phyloP scores from a whole-genome alignment of 257 asterid genomes.

The Linderniella brevidens region DNA sequence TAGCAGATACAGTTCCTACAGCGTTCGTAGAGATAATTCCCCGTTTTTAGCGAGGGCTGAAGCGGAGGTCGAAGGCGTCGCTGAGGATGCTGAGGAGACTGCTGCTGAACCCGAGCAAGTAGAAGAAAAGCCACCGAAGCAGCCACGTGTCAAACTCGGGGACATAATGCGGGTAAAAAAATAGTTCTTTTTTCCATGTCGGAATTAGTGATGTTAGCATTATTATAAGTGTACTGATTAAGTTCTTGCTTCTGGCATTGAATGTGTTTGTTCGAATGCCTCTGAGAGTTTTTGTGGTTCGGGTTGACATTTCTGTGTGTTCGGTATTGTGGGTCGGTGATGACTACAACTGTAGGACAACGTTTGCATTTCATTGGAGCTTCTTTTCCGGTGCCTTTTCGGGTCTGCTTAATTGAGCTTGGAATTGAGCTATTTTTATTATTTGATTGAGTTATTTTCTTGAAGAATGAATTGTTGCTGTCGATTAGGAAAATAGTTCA shows the following conservation, averaged over 20 bases:
- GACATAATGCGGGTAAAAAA: conserved; percentile 82
- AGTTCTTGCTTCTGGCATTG: neutral
- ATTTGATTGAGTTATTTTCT: too few relatives aligned
- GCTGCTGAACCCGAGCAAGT: conserved; percentile 9
- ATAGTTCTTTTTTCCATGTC: neutral
- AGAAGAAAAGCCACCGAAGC: conserved; percentile 36
- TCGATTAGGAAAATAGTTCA: too few relatives aligned
- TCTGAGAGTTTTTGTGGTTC: too few relatives aligned
- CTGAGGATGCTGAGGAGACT: conserved; percentile 15
- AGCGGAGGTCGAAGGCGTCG: conserved; percentile 24
- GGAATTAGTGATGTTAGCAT: neutral
- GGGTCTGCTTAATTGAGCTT: too few relatives aligned
- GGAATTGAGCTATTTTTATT: too few relatives aligned
- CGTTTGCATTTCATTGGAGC: too few relatives aligned
- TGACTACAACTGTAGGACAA: too few relatives aligned
- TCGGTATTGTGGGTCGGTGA: too few relatives aligned
- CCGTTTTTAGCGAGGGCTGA: conserved; percentile 48
- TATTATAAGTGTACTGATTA: conserved; percentile 2
- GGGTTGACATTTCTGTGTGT: too few relatives aligned
- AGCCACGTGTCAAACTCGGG: conserved; percentile 61
- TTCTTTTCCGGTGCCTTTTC: too few relatives aligned
- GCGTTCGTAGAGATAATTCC: conserved; percentile 16
- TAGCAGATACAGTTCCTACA: conserved; percentile 14
- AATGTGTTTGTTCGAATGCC: too few relatives aligned
- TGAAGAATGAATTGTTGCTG: too few relatives aligned